Evolutionary conservation across 1,139 yeast species (phyloP), one percentile per base, ranked within the genome.

Genomic region (Pichia sp.): DNA sequence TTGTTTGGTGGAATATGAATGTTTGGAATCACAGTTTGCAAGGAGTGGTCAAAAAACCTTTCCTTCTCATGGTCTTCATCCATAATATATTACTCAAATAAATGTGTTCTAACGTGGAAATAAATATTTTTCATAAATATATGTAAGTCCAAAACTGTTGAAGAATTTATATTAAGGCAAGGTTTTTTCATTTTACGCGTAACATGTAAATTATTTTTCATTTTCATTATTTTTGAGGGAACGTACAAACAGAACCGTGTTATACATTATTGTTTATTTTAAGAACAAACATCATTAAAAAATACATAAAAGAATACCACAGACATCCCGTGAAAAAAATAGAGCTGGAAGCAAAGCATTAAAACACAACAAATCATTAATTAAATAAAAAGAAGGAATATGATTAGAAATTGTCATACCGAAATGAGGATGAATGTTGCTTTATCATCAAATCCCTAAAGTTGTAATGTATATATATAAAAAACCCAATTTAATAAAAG

Each of bases 1-100:
- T 9, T 41, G 23, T 39, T 40, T 4, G 31, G 2, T 2, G 8
- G 6, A 28, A 24, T 12, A 9, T 39, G 25, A 11, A 2, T 10
- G 4, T 10, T n/a, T 11, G 46, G 30, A 20, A 36, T 30, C 16
- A 9, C 26, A 16, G 46, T 43, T 31, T 45, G 33, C 27, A 49
- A 28, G 8, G 43, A 40, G 37, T 55, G 57, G 40, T 56, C 56
- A 45, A 56, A 56, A 43, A 55, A 56, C 2, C 48, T 22, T 4
- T 37, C 22, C 11, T 32, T 32, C 12, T 48, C 30, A 38, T 46
- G 32, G 5, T 35, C n/a, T 8, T 26, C 25, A 30, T 24, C 16
- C 40, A 36, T 36, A 4, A 16, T 16, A 16, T 16, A 16, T 16
- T 16, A 16, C 16, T 16, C 16, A 16, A 16, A 16, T 16, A 16